phyloP scores from a whole-genome alignment of 306 rosid species.

The Nissolia schottii region DNA sequence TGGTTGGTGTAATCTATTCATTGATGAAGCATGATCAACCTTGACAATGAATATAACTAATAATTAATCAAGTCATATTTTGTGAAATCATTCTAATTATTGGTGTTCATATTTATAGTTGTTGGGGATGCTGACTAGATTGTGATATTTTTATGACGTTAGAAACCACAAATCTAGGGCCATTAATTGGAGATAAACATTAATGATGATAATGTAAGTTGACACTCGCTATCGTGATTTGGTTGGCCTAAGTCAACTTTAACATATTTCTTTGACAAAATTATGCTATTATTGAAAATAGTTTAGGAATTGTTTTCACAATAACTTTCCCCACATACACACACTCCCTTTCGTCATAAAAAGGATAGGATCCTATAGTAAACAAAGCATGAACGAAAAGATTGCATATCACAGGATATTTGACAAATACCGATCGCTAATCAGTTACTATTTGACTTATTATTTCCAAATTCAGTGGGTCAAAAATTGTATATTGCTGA shows the following conservation, averaged over 20 bases:
- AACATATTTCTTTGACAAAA: neutral
- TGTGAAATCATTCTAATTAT: constrained; percentile 19
- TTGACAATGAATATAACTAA: constrained; percentile 10
- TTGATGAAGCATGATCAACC: constrained; percentile 8
- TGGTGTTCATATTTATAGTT: neutral
- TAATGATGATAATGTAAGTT: neutral
- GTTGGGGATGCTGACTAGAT: constrained; percentile 17
- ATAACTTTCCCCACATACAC: neutral
- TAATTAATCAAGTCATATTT: neutral
- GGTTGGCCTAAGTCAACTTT: constrained; percentile 22
- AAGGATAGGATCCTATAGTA: neutral
- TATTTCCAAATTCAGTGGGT: neutral
- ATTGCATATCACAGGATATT: neutral
- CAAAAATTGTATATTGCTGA: neutral
- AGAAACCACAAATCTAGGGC: neutral
- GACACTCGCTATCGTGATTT: constrained; percentile 17
- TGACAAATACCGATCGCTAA: neutral
- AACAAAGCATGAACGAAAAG: neutral
- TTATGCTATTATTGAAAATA: neutral
- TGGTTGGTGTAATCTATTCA: constrained; percentile 21
- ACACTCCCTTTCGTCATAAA: neutral
- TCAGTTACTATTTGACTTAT: too few species aligned
- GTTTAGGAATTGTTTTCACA: neutral
- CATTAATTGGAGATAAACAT: constrained; percentile 3
- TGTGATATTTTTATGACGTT: neutral